Conservation (phyloP, 2,329 filamentous ascomycete genomes). For the Microsporum canis region DNA sequence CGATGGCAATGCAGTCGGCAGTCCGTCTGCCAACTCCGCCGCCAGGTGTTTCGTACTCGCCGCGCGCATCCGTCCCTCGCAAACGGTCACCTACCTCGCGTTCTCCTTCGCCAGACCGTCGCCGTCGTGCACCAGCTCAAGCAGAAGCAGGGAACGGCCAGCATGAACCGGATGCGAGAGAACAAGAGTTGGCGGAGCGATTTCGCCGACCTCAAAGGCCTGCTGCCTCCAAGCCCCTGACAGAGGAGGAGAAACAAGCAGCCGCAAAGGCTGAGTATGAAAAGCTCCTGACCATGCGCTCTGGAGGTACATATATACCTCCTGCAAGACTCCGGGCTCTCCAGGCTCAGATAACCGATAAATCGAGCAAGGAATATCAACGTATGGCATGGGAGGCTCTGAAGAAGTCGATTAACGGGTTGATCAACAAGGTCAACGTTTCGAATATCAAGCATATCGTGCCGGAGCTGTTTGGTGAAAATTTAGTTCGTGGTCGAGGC, state of each 20-base stretch:
- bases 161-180: slow-evolving; percentile 41
- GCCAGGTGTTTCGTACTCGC: slow-evolving; percentile 38
- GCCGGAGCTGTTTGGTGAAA: slow-evolving; percentile 90
- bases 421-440: slow-evolving; percentile 99
- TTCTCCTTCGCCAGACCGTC: slow-evolving; percentile 42
- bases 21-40: slow-evolving; percentile 50
- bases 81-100: slow-evolving; percentile 47
- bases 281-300: slow-evolving; percentile 82
- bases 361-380: slow-evolving; percentile 92
- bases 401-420: slow-evolving; percentile 96
- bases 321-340: slow-evolving; percentile 80
- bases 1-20: slow-evolving; percentile 42
- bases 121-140: slow-evolving; percentile 39
- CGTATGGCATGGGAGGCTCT: slow-evolving; percentile 98
- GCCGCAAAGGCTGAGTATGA: slow-evolving; percentile 87
- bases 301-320: slow-evolving; percentile 91
- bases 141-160: slow-evolving; percentile 27
- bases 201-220: slow-evolving; percentile 41
- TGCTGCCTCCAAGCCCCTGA: slow-evolving; percentile 42
- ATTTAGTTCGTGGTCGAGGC: slow-evolving; percentile 79
- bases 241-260: slow-evolving; percentile 75
- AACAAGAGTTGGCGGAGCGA: slow-evolving; percentile 42
- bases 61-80: slow-evolving; percentile 40
- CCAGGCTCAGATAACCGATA: slow-evolving; percentile 94
- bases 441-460: slow-evolving; percentile 97